Percentiles rank a stretch among this genome's conserved stretches.
Conservation (phyloP, 139 green algal species). For the Chlorella sp. region DNA sequence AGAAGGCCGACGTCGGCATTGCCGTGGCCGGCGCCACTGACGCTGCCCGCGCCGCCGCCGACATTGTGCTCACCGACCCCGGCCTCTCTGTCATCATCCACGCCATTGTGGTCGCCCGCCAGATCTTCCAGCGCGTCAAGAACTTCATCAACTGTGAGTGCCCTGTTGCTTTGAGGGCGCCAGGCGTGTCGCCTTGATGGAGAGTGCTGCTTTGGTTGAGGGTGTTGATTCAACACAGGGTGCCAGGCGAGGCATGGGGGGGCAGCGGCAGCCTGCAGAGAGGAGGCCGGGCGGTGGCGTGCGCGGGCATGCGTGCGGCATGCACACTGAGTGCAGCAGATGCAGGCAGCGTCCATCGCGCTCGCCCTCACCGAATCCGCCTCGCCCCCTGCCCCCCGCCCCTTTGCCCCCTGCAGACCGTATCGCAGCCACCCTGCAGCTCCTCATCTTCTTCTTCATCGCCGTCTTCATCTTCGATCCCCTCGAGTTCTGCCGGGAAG, state of each 20-base stretch:
- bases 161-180: too few species aligned
- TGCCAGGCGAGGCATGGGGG: background rate
- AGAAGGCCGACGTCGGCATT: conserved; percentile 88
- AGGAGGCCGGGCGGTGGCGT: background rate
- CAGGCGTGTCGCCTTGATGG: too few species aligned
- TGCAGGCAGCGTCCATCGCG: too few species aligned
- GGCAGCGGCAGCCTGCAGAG: too few species aligned
- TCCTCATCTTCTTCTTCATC: conserved; percentile 92
- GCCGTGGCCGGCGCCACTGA: conserved; percentile 82
- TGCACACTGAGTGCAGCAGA: background rate
- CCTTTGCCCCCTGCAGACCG: conserved; percentile 73
- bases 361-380: background rate
- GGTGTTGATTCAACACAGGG: too few species aligned
- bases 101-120: conserved; percentile 76
- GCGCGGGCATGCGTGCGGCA: background rate
- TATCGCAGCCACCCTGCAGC: conserved; percentile 79
- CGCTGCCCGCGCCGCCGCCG: conserved; percentile 84
- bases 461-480: conserved; percentile 78
- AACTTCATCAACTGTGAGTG: conserved; percentile 78
- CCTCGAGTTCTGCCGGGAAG: conserved; percentile 31
- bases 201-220: too few species aligned
- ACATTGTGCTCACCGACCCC: conserved; percentile 90
- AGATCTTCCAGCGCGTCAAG: conserved; percentile 87
- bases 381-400: background rate
- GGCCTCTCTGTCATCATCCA: conserved; percentile 83